Base-by-base conservation (phyloP, 1,284 basidiomycete genomes). In the Psilocybe mexicana region DNA sequence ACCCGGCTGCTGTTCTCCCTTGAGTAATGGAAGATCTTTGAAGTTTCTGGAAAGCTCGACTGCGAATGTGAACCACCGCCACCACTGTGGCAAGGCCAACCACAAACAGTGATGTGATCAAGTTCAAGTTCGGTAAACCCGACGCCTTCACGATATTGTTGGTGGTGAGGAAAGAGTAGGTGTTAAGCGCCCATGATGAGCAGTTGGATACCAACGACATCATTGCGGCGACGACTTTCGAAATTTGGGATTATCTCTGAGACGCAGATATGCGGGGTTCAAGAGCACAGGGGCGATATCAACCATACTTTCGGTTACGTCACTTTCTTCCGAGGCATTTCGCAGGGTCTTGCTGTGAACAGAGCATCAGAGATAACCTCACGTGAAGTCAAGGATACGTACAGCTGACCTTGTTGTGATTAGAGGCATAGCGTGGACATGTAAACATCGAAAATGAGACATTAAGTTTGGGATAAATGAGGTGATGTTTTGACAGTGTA, bases 51-150 rank as follows among this genome's bases (percentile, higher is more conserved):
- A 35, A 35, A 33, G 28, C 30, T 48, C 30, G 30, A 33, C 35
- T 33, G 12, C 52, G 30, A 28, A 33, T 26, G 40, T 24, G 30
- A 18, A 18, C 18, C 18, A 18, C 11, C 6, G 28, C 48, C 33
- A 61, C 35, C 12, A 49, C 40, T 33, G 43, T 28, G 23, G 33
- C 40, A 8, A 58, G 49, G 25, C 53, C 56, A 6, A 4, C 38
- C 38, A 61, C n/a, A 18, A 58, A 35, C 11, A 55, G 28, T 25
- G 55, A 30, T 40, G 42, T 44, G 1, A 58, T 33, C 33, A 54
- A 11, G 23, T 46, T 52, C n/a, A 43, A 43, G 18, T 18, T 18
- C 18, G 18, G 18, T 18, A 52, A 47, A 44, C 26, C 44, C 12
- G 28, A 52, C 6, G 38, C 7, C 38, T 40, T n/a, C 12, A 40